Percentiles rank a stretch among this genome's conserved stretches.
Conservation (phyloP, 768 basidiomycete species). For the Fomitopsis pulvina region DNA sequence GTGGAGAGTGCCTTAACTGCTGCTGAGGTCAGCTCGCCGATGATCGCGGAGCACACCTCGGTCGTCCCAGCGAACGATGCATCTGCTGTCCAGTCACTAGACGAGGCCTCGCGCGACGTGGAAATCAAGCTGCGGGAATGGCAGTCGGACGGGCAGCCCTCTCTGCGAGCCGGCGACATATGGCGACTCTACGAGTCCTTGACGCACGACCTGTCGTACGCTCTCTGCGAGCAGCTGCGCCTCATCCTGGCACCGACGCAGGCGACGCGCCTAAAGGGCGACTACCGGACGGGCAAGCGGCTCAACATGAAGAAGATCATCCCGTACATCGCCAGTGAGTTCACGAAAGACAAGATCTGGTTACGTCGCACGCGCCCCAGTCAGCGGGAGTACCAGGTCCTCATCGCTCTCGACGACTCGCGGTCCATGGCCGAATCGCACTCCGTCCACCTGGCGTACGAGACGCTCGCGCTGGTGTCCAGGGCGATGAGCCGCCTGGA, state of each 20-base stretch:
- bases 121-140: slow-evolving; percentile 54
- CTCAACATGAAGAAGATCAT: slow-evolving; percentile 99
- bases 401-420: slow-evolving; percentile 93
- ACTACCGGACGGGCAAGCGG: slow-evolving; percentile 95
- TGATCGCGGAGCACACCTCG: background rate
- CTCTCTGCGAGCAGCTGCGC: slow-evolving; percentile 92
- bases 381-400: slow-evolving; percentile 91
- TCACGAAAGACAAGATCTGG: slow-evolving; percentile 99
- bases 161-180: slow-evolving; percentile 57
- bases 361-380: slow-evolving; percentile 90
- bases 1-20: slow-evolving; percentile 15
- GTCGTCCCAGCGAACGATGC: background rate
- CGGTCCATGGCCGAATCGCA: slow-evolving; percentile 93
- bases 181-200: slow-evolving; percentile 91
- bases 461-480: slow-evolving; percentile 87
- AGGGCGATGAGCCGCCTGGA: slow-evolving; percentile 89
- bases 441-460: slow-evolving; percentile 88
- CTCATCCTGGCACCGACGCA: slow-evolving; percentile 93
- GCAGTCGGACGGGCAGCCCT: slow-evolving; percentile 53
- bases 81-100: slow-evolving; percentile 8
- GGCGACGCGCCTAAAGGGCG: slow-evolving; percentile 90
- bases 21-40: slow-evolving; percentile 11
- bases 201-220: slow-evolving; percentile 86
- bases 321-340: slow-evolving; percentile 95
- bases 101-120: slow-evolving; percentile 26